Percentiles rank a stretch among this genome's conserved stretches.
Conservation (phyloP, 2,329 filamentous ascomycete species). For the Monosporascus sp. region DNA sequence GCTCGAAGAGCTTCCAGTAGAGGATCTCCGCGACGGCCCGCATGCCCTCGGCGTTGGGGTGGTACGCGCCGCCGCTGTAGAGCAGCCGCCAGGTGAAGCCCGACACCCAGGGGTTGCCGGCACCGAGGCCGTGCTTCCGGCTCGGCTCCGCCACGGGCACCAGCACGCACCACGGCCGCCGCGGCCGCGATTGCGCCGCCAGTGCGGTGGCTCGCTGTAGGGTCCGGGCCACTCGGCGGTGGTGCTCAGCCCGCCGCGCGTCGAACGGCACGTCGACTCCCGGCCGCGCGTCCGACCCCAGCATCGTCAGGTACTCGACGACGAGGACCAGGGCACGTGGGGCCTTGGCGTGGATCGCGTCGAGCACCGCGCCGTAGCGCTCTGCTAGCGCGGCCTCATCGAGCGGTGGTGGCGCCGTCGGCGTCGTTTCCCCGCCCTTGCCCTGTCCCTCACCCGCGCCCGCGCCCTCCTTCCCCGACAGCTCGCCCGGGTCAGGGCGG, state of each 20-base stretch:
- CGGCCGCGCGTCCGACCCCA: constrained; percentile 21
- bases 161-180: constrained; percentile 22
- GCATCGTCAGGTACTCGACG: constrained; percentile 32
- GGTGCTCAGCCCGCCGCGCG: constrained; percentile 20
- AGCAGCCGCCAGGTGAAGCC: constrained; percentile 23
- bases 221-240: constrained; percentile 14
- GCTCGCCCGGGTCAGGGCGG: constrained; percentile 7
- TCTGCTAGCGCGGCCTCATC: constrained; percentile 17
- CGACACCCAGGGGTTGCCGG: constrained; percentile 23
- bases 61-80: constrained; percentile 20
- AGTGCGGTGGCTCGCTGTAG: constrained; percentile 21
- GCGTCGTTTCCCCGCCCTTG: too few species aligned
- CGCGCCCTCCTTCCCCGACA: not conserved
- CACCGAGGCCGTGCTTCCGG: constrained; percentile 22
- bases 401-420: not conserved
- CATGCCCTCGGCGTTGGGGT: constrained; percentile 27
- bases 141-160: constrained; percentile 21
- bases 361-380: constrained; percentile 21
- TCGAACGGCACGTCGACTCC: constrained; percentile 22
- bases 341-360: constrained; percentile 28
- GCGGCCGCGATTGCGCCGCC: constrained; percentile 12
- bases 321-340: constrained; percentile 38
- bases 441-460: too few species aligned
- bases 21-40: constrained; percentile 22
- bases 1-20: constrained; percentile 16